These are phyloP conservation scores for Coprinopsis sp. DNA, from an alignment of 768 basidiomycete species.

Conservation along the genomic window DNA sequence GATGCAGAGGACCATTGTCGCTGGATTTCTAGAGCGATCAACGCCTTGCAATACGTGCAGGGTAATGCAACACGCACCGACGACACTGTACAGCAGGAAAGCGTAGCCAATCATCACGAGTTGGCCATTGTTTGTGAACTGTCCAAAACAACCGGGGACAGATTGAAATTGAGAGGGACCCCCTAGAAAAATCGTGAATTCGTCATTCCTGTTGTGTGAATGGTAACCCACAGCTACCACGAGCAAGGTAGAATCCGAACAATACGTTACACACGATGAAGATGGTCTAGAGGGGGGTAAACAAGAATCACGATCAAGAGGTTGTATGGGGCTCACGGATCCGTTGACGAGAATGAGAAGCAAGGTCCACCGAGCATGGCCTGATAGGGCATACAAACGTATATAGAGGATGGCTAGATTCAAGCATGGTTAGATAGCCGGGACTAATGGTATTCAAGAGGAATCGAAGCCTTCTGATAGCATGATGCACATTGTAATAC, in stretches of 20 bases:
- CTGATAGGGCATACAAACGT: conserved; percentile 7
- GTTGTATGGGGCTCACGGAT: not conserved
- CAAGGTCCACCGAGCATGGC: not conserved
- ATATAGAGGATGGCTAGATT: conserved; percentile 6
- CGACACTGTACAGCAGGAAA: conserved; percentile 6
- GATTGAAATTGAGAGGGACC: conserved; percentile 1
- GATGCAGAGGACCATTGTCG: not conserved
- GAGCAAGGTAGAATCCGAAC: conserved; percentile 5
- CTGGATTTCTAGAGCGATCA: not conserved
- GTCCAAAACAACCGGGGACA: conserved; percentile 6
- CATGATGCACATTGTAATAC: conserved; percentile 4
- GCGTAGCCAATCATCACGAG: conserved; percentile 4
- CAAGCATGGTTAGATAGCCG: not conserved
- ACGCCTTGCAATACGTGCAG: too few species aligned
- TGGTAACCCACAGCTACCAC: not conserved
- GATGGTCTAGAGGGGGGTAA: not conserved
- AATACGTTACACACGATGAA: conserved; percentile 2
- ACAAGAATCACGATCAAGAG: not conserved
- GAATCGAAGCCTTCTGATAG: conserved; percentile 4
- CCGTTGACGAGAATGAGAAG: conserved; percentile 3
- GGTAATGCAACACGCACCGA: not conserved
- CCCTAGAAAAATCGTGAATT: not conserved
- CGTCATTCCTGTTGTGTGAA: not conserved
- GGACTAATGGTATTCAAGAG: not conserved
- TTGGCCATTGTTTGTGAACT: conserved; percentile 2